phyloP scores from a whole-genome alignment of 305 asterid genomes.

The Coffea humblotiana region DNA sequence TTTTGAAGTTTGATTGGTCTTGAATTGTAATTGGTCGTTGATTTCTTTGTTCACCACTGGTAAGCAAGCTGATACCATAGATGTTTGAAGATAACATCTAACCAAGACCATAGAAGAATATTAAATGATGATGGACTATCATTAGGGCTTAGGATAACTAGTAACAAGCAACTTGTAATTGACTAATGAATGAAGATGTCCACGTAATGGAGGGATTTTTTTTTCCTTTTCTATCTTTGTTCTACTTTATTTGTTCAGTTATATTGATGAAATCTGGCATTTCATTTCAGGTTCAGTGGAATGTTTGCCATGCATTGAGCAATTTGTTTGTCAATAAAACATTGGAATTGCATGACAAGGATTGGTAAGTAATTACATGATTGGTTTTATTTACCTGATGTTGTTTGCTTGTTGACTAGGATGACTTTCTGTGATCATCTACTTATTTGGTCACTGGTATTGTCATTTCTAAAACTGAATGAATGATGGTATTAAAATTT shows the following conservation, averaged over 20 bases:
- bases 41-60: neutral
- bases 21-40: neutral
- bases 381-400: no score
- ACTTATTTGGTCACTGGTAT: neutral
- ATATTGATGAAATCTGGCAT: constrained; percentile 1
- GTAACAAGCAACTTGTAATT: neutral
- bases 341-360: constrained; percentile 67
- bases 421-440: neutral
- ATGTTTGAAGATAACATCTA: neutral
- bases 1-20: neutral
- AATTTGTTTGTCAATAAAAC: constrained; percentile 74
- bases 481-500: neutral
- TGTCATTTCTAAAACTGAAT: constrained; percentile 2
- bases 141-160: neutral
- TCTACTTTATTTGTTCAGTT: neutral
- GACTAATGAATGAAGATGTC: neutral
- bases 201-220: neutral
- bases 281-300: constrained; percentile 89
- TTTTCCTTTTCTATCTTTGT: constrained; percentile 1
- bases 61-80: neutral
- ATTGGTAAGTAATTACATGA: constrained; percentile 54
- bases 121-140: neutral
- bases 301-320: constrained; percentile 93
- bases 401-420: neutral
- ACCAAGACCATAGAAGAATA: neutral